Evolutionary conservation across 2,329 filamentous ascomycete species (phyloP).

Genomic region (Aquanectria penicillioides): DNA sequence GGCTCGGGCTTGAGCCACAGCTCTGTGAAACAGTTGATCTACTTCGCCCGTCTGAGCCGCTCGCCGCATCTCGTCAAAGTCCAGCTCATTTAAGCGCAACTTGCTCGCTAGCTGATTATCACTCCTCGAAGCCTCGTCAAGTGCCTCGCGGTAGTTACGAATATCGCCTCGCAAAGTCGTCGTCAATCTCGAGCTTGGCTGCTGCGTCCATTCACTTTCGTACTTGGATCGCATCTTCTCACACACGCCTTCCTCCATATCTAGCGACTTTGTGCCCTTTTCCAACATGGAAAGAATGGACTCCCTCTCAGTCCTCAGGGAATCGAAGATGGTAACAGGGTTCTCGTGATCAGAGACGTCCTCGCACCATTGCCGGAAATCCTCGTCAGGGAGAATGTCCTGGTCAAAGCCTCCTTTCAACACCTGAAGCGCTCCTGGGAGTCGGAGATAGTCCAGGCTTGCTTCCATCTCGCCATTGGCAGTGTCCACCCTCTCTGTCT

Average conservation of each 20-base stretch:
- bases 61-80: slow-evolving; percentile 94
- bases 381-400: slow-evolving; percentile 86
- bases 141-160: slow-evolving; percentile 84
- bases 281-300: slow-evolving; percentile 79
- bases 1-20: slow-evolving; percentile 80
- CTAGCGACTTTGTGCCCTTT: slow-evolving; percentile 84
- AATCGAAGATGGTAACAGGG: slow-evolving; percentile 82
- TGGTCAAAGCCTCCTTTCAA: slow-evolving; percentile 93
- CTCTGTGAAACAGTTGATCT: slow-evolving; percentile 88
- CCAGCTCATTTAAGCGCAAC: slow-evolving; percentile 83
- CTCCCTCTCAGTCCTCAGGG: slow-evolving; percentile 80
- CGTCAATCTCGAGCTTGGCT: slow-evolving; percentile 90
- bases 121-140: slow-evolving; percentile 89
- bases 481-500: slow-evolving; percentile 91
- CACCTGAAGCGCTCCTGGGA: slow-evolving; percentile 89
- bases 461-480: slow-evolving; percentile 97
- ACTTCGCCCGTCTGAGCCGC: slow-evolving; percentile 88
- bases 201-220: slow-evolving; percentile 94
- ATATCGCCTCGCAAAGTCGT: slow-evolving; percentile 89
- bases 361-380: slow-evolving; percentile 93
- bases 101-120: slow-evolving; percentile 86
- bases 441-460: slow-evolving; percentile 90
- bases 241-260: slow-evolving; percentile 97
- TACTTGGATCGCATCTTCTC: slow-evolving; percentile 99
- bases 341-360: slow-evolving; percentile 88